Conservation (phyloP, 768 basidiomycete genomes). For the Auriculariales sp. region DNA sequence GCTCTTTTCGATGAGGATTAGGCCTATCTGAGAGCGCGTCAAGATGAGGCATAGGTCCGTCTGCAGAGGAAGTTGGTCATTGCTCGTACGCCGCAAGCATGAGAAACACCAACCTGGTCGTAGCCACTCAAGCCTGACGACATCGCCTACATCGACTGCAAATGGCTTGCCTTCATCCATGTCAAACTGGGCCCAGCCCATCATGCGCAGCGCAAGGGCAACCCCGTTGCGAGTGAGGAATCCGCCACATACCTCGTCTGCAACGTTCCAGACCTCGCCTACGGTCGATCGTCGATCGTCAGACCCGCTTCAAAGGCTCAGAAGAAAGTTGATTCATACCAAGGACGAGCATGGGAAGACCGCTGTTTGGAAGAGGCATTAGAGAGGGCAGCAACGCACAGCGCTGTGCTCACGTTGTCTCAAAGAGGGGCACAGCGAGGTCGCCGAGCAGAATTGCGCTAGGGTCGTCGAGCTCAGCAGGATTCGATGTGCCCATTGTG, state of each 20-base stretch:
- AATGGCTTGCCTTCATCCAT: background rate
- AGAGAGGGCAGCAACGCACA: too few relatives aligned
- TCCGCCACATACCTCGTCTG: background rate
- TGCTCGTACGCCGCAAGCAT: too few relatives aligned
- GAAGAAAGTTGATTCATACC: too few relatives aligned
- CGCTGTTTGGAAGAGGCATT: too few relatives aligned
- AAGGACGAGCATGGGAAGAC: too few relatives aligned
- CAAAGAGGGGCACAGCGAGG: background rate
- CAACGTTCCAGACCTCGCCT: background rate
- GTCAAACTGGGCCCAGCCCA: background rate
- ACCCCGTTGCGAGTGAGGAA: background rate
- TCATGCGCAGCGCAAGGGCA: background rate
- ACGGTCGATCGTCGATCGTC: background rate
- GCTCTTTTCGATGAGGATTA: too few relatives aligned
- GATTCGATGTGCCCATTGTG: background rate
- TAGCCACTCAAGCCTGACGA: background rate
- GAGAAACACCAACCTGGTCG: background rate
- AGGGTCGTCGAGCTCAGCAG: background rate
- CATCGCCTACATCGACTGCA: background rate
- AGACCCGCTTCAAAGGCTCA: too few relatives aligned
- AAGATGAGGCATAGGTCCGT: too few relatives aligned
- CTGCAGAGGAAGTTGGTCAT: too few relatives aligned
- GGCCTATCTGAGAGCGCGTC: background rate
- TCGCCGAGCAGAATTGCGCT: background rate
- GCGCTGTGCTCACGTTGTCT: too few relatives aligned